Base-by-base conservation (phyloP, 306 rosid genomes). In the Lathyrus tuberosus region DNA sequence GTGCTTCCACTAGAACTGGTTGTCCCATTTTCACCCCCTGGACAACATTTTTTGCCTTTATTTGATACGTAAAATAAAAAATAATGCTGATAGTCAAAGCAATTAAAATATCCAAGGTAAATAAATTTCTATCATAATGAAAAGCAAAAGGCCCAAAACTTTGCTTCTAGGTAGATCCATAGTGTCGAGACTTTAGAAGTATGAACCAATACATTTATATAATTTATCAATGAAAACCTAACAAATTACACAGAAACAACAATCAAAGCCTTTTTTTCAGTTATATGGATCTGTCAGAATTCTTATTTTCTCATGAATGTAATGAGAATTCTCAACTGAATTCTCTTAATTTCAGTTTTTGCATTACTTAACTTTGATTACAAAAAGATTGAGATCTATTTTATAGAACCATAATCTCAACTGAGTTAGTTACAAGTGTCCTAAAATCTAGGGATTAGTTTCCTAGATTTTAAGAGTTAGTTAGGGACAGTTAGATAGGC, bases 21-120 rank as follows among this genome's bases (percentile, higher is more conserved):
- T 6, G 94, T 86, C 72, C 89, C 97, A 80, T 68, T 88, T 83
- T 88, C 97, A 46, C 85, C 91, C 64, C 87, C 98, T 94, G 84
- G 72, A 75, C 74, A 78, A 52, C 22, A 53, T 57, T 58, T n/a
- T 74, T 82, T 46, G 46, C 30, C 48, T 82, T 71, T 78, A 26
- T 73, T 77, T 73, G 68, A 71, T 30, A 70, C 6, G 49, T 44
- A 44, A 57, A 28, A 70, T 69, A 73, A 43, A 57, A 14, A 49
- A 78, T 49, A 14, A 76, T 14, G 28, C 38, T 14, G 67, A 44
- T 38, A 22, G 26, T 65, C 15, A 37, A 65, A 49, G 68, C 15
- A 5, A 65, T 43, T 11, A 59, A 74, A 52, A 20, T 51, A 77
- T 73, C 69, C 58, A 58, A 57, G 68, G 74, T 47, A 48, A 18